Evolutionary conservation across 768 basidiomycete species (phyloP).

Genomic region (Tubosaeta sp.): DNA sequence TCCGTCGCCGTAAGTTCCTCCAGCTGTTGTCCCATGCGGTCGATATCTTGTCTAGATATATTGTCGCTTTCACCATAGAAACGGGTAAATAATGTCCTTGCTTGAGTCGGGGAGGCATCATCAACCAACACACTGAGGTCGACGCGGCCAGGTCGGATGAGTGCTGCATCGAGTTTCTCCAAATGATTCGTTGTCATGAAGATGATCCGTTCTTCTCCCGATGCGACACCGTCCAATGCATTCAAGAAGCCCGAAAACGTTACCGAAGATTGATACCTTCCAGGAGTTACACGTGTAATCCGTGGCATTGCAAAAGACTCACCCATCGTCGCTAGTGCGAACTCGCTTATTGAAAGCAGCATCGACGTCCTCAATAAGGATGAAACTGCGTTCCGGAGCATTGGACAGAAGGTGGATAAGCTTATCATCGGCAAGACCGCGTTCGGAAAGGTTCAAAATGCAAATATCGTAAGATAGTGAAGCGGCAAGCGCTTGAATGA

Average conservation of each 20-base stretch:
- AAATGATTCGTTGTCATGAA: slow-evolving; percentile 99
- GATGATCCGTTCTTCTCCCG: slow-evolving; percentile 95
- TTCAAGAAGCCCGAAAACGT: slow-evolving; percentile 98
- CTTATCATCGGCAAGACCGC: slow-evolving; percentile 95
- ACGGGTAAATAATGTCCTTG: slow-evolving; percentile 66
- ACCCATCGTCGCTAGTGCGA: slow-evolving; percentile 92
- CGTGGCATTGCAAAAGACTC: slow-evolving; percentile 25
- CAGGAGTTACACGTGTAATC: slow-evolving; percentile 7
- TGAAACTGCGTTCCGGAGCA: slow-evolving; percentile 86
- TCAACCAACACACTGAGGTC: slow-evolving; percentile 81
- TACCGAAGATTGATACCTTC: slow-evolving; percentile 88
- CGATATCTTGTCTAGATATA: slow-evolving; percentile 32
- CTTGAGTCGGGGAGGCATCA: slow-evolving; percentile 83
- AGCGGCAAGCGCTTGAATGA: slow-evolving; percentile 95
- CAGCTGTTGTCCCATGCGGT: slow-evolving; percentile 49
- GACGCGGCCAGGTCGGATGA: slow-evolving; percentile 94
- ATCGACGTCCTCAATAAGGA: slow-evolving; percentile 97
- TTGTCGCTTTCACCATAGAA: slow-evolving; percentile 68
- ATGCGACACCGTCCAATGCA: slow-evolving; percentile 95
- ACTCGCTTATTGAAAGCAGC: slow-evolving; percentile 94
- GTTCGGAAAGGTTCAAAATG: slow-evolving; percentile 90
- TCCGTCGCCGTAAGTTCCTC: slow-evolving; percentile 51
- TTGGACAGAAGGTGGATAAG: slow-evolving; percentile 90
- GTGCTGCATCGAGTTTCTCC: slow-evolving; percentile 83
- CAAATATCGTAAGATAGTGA: slow-evolving; percentile 93